Base-by-base conservation (phyloP, 2,329 filamentous ascomycete genomes). In the Cytospora piceae region DNA sequence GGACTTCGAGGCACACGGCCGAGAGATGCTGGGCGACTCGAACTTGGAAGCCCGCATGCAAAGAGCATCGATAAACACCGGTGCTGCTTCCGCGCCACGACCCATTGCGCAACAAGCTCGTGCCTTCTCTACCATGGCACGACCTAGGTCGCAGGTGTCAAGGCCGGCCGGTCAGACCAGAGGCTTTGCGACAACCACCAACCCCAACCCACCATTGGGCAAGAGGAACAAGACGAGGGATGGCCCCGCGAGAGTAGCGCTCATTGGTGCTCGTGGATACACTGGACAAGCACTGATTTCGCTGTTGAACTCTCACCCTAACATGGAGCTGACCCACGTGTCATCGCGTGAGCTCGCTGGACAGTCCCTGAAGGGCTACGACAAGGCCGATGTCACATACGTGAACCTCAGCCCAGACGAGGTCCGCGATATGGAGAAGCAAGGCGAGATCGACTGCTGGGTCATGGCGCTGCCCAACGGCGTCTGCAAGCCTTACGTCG, bases 381-480 rank as follows among this genome's bases (percentile, higher is more conserved):
- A 87, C 73, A 98, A 97, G 85, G 88, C 91, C 69, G 88, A 96
- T 68, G 92, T 99, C 71, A 92, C 88, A 69, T 99, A 99, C 78
- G 93, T 97, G 78, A 97, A 93, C 76, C 83, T 98, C 54, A 89
- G 86, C 64, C 87, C 93, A 8, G 94, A 98, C 70, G 94, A 98
- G 71, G 89, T 97, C 15, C 87, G 88, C 69, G 85, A 88, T 65
- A 92, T 98, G 86, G 92, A 95, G 69, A 89, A 91, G 75, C 87
- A 90, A 37, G 91, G 91, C 60, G 87, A 94, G 73, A 89, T 98
- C 58, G 94, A 98, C 80, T 95, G 92, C 80, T 98, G 94, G 94
- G 92, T 98, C 54, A 95, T 98, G 92, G 95, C 95, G 42, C 87
- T 98, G 34, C 95, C 94, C 54, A 99, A 98, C 74, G 92, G 92